phyloP scores from a whole-genome alignment of 2,329 filamentous ascomycete species.

The Huntiella omanensis region DNA sequence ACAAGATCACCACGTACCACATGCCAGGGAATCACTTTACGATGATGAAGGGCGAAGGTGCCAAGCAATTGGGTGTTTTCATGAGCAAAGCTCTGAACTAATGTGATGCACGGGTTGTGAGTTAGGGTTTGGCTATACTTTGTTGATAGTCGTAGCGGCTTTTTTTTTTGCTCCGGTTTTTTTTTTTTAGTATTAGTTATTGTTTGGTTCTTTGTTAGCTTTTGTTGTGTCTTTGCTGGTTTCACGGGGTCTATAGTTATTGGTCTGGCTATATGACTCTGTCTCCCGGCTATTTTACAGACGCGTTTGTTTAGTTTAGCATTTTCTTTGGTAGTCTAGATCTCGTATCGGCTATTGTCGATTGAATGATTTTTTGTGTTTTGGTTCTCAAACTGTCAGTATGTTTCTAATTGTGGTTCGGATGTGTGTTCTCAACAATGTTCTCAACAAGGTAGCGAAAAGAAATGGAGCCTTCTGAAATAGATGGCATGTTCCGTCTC shows the following conservation, averaged over 20 bases:
- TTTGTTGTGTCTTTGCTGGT: too few relatives aligned
- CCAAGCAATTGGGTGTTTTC: conserved; percentile 20
- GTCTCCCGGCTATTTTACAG: too few relatives aligned
- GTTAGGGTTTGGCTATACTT: neutral
- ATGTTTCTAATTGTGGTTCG: neutral
- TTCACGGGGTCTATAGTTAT: too few relatives aligned
- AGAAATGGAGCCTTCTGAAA: too few relatives aligned
- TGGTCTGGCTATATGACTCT: too few relatives aligned
- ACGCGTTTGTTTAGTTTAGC: too few relatives aligned
- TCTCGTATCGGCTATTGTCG: conserved; percentile 3
- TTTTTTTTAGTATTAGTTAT: neutral
- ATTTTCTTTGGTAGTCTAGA: neutral
- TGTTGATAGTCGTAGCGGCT: neutral
- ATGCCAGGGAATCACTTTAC: conserved; percentile 59
- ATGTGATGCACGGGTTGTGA: neutral
- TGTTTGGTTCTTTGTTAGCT: neutral
- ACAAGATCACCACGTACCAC: conserved; percentile 44
- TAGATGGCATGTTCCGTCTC: too few relatives aligned
- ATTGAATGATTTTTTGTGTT: conserved; percentile 5
- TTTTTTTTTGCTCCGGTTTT: neutral
- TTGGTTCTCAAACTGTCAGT: neutral
- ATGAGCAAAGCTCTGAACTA: conserved; percentile 19
- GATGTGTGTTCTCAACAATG: neutral
- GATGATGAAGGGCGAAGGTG: conserved; percentile 48
- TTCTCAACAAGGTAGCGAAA: neutral